Percentiles rank a stretch among this genome's conserved stretches.
Conservation (phyloP, 768 basidiomycete species). For the Cubamyces lactineus region DNA sequence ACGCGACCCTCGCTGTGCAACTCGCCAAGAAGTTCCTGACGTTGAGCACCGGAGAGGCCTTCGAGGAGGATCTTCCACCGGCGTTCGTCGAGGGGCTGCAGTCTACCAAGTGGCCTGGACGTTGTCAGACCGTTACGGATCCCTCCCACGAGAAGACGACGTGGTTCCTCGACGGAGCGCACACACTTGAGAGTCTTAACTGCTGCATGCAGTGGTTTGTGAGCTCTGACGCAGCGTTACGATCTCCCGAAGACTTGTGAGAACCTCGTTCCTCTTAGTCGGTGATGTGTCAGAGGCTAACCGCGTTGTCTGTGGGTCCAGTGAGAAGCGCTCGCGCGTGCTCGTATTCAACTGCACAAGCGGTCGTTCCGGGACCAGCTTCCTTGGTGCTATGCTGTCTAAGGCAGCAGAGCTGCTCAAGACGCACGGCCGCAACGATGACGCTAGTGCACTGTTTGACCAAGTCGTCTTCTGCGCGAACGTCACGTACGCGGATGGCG, state of each 20-base stretch:
- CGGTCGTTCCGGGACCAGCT: slow-evolving; percentile 77
- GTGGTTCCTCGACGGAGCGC: slow-evolving; percentile 97
- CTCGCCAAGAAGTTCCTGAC: slow-evolving; percentile 69
- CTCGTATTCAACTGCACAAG: slow-evolving; percentile 95
- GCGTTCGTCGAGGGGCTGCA: slow-evolving; percentile 65
- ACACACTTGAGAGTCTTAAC: slow-evolving; percentile 87
- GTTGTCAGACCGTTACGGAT: slow-evolving; percentile 85
- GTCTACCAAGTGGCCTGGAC: slow-evolving; percentile 86
- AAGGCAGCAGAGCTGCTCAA: slow-evolving; percentile 53
- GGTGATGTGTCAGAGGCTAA: not conserved
- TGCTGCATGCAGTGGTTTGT: slow-evolving; percentile 92
- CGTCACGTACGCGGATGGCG: slow-evolving; percentile 89
- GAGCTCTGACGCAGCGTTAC: slow-evolving; percentile 55
- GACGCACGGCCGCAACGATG: slow-evolving; percentile 42
- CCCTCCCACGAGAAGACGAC: slow-evolving; percentile 52
- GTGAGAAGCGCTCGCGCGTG: slow-evolving; percentile 45
- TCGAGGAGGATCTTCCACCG: slow-evolving; percentile 46
- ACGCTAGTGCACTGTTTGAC: slow-evolving; percentile 63
- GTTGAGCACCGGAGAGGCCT: slow-evolving; percentile 33
- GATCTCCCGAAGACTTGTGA: slow-evolving; percentile 26
- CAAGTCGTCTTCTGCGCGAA: slow-evolving; percentile 95
- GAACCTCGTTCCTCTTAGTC: not conserved
- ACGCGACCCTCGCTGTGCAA: slow-evolving; percentile 83
- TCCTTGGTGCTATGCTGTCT: slow-evolving; percentile 64
- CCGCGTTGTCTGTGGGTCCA: slow-evolving; percentile 5